A percentile compares a stretch with the other conserved stretches of the same genome.
These are phyloP conservation scores for Kazachstania martiniae DNA, from an alignment of 805 yeast genomes.

Conservation along the genomic window DNA sequence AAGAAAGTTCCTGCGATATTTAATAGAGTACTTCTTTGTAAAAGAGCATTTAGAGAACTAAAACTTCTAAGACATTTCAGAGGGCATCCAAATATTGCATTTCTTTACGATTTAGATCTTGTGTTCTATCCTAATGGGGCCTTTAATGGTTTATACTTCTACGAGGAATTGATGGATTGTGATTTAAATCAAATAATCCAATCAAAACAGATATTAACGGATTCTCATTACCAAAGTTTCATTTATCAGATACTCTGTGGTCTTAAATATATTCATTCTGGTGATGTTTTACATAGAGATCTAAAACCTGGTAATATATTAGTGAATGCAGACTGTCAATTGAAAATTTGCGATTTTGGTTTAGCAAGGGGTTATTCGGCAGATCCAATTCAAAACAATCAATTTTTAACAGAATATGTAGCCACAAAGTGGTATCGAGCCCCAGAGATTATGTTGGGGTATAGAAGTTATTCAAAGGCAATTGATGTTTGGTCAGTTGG, in stretches of 20 bases:
- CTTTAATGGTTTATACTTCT: constrained; percentile 83
- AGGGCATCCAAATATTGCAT: constrained; percentile 92
- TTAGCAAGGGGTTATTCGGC: constrained; percentile 82
- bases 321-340: constrained; percentile 92
- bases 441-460: constrained; percentile 91
- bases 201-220: constrained; percentile 85
- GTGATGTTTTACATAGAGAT: constrained; percentile 88
- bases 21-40: constrained; percentile 77
- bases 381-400: constrained; percentile 73
- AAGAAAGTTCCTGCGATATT: constrained; percentile 91
- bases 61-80: constrained; percentile 83
- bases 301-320: constrained; percentile 86
- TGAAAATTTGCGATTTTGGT: constrained; percentile 96
- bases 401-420: constrained; percentile 90
- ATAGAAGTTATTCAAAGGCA: constrained; percentile 89
- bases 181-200: constrained; percentile 95
- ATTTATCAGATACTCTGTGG: constrained; percentile 89
- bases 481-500: constrained; percentile 98
- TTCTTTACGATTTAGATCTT: constrained; percentile 86
- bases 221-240: constrained; percentile 87
- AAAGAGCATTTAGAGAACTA: constrained; percentile 82
- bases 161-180: constrained; percentile 96
- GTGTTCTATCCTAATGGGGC: constrained; percentile 50
- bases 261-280: constrained; percentile 76
- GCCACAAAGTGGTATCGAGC: constrained; percentile 98